phyloP scores from a whole-genome alignment of 1,139 yeast species.

The Candida glucosophila region DNA sequence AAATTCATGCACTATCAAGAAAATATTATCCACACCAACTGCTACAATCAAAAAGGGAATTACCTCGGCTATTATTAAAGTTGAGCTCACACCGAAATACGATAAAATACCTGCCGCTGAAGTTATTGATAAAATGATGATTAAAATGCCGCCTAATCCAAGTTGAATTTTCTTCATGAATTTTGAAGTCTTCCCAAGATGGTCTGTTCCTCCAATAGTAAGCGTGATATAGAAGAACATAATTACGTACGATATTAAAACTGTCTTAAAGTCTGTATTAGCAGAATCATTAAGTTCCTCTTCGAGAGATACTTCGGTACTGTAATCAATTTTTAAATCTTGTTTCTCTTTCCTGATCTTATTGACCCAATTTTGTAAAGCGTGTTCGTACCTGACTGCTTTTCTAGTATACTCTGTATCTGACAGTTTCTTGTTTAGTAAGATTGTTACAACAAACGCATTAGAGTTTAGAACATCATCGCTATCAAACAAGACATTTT shows the following conservation, averaged over 20 bases:
- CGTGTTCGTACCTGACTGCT: slow-evolving; percentile 59
- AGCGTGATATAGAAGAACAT: slow-evolving; percentile 88
- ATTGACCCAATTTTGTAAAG: slow-evolving; percentile 48
- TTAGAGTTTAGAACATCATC: slow-evolving; percentile 48
- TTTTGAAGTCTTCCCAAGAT: slow-evolving; percentile 50
- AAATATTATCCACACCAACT: slow-evolving; percentile 90
- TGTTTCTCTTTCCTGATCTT: slow-evolving; percentile 36
- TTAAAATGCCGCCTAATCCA: slow-evolving; percentile 74
- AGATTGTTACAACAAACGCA: slow-evolving; percentile 70
- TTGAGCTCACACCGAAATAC: slow-evolving; percentile 66
- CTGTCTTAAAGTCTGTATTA: slow-evolving; percentile 67
- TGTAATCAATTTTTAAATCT: slow-evolving; percentile 61
- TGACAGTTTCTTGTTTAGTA: slow-evolving; percentile 35
- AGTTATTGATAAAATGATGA: slow-evolving; percentile 71
- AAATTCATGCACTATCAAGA: slow-evolving; percentile 74
- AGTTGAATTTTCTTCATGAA: slow-evolving; percentile 67
- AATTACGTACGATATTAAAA: slow-evolving; percentile 66
- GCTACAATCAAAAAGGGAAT: slow-evolving; percentile 93
- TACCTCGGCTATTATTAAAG: slow-evolving; percentile 90
- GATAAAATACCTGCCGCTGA: slow-evolving; percentile 82
- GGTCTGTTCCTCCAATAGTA: slow-evolving; percentile 56
- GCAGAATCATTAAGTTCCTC: slow-evolving; percentile 78
- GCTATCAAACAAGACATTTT: slow-evolving; percentile 51
- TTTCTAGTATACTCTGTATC: slow-evolving; percentile 27
- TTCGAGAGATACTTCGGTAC: slow-evolving; percentile 75